Conservation (phyloP, 257 asterid species). For the Oldenlandia corymbosa region DNA sequence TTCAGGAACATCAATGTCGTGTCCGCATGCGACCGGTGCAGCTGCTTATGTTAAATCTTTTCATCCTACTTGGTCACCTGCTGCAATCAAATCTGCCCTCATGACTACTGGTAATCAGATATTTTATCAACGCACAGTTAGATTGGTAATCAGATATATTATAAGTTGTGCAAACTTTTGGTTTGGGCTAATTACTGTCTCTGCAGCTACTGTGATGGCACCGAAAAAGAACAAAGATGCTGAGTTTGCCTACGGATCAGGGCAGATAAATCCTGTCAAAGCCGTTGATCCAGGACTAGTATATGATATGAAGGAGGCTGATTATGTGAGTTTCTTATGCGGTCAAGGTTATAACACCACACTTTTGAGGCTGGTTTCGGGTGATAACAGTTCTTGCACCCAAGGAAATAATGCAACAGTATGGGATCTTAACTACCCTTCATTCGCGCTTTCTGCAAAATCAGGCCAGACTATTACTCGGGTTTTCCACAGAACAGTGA, state of each 20-base stretch:
- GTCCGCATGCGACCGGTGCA: conserved; percentile 67
- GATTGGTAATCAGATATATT: too few species aligned
- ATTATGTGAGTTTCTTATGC: conserved; percentile 55
- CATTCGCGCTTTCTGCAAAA: conserved; percentile 36
- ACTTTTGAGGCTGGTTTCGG: conserved; percentile 39
- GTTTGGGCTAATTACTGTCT: too few species aligned
- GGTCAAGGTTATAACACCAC: conserved; percentile 61
- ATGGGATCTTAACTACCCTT: conserved; percentile 60
- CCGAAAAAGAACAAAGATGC: conserved; percentile 32
- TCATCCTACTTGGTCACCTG: conserved; percentile 61
- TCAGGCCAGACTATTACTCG: conserved; percentile 14
- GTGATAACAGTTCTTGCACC: conserved; percentile 48
- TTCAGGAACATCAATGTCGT: conserved; percentile 69
- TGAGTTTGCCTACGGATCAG: conserved; percentile 67
- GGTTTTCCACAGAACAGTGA: conserved; percentile 41
- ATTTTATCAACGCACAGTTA: too few species aligned
- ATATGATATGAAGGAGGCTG: conserved; percentile 45
- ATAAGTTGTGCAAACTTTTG: too few species aligned
- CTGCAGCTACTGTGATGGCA: conserved; percentile 41
- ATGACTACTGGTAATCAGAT: conserved; percentile 76
- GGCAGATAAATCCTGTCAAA: conserved; percentile 58
- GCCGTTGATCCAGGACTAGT: conserved; percentile 59
- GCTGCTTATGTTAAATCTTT: conserved; percentile 65
- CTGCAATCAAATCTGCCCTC: conserved; percentile 66
- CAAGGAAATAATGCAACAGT: conserved; percentile 29